A percentile compares a stretch with the other conserved stretches of the same genome.
Conservation (phyloP, 495 filamentous ascomycete species). For the Letharia columbiana region DNA sequence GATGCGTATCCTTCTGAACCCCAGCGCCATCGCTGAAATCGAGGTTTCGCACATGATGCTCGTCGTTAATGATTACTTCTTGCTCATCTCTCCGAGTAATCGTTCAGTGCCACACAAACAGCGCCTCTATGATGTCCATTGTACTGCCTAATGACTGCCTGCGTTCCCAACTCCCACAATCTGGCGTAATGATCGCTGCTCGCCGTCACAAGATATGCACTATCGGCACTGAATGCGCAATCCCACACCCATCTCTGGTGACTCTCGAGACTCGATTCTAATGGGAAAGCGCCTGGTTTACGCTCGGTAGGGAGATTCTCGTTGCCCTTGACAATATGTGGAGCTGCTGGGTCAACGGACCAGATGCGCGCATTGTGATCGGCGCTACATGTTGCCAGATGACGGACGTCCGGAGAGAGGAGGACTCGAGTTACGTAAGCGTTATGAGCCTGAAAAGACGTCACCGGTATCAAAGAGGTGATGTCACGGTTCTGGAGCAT, state of each 20-base stretch:
- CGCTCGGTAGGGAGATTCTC: conserved; percentile 35
- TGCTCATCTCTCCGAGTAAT: conserved; percentile 65
- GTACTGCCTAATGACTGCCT: conserved; percentile 92
- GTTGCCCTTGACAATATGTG: conserved; percentile 24
- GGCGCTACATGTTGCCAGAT: conserved; percentile 92
- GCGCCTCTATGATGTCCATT: conserved; percentile 94
- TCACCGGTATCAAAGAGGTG: conserved; percentile 82
- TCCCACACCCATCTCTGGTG: conserved; percentile 99
- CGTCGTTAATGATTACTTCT: not conserved
- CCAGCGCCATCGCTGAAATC: conserved; percentile 19
- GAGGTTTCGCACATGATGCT: not conserved
- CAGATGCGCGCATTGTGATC: conserved; percentile 98
- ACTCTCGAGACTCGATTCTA: conserved; percentile 83
- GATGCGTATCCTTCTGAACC: not conserved
- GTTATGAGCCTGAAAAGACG: conserved; percentile 84
- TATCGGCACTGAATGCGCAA: conserved; percentile 94
- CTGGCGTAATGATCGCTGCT: conserved; percentile 95
- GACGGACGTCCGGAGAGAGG: conserved; percentile 92
- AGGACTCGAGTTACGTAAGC: conserved; percentile 93
- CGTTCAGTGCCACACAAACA: conserved; percentile 93
- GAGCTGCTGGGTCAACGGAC: conserved; percentile 56
- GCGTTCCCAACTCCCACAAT: conserved; percentile 82
- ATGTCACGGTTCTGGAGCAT: conserved; percentile 75
- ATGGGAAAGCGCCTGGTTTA: conserved; percentile 51
- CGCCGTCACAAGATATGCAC: conserved; percentile 94